Base-by-base conservation (phyloP, 441 rosid genomes). In the Jatropha multifida region DNA sequence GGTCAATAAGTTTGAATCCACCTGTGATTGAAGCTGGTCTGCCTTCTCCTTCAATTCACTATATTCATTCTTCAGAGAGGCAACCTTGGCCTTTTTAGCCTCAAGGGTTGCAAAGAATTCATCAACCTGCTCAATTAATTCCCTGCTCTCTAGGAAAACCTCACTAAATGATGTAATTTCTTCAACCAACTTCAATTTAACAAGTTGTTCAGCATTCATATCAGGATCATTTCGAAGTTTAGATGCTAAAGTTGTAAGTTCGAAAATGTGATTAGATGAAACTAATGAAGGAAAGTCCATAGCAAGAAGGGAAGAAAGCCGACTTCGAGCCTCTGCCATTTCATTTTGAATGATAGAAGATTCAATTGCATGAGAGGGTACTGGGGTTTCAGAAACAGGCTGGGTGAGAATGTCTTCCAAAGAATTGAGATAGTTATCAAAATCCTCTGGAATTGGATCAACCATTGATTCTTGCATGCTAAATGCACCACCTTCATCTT, bases 131-230 rank as follows among this genome's bases (percentile, higher is more conserved):
- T 81, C 80, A 70, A 88, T 81, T 41, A 81, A 77, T 48, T 78
- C 82, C 85, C 85, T 85, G 78, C 87, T 88, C 85, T 88, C 92
- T 1, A 83, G 75, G 52, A 77, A 90, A 48, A 87, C 91, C 84
- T 88, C 86, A n/a, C 92, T 84, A 65, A 87, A 88, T 20, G 76
- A 75, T 56, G 92, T 88, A 51, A 92, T 86, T 83, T 90, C 93
- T 79, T 89, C 92, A 0, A 90, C 85, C 81, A 89, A 80, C 72
- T 87, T 90, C 79, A 90, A 42, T 83, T 88, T 90, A 66, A 89
- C 90, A 68, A 89, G 86, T 75, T 89, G 92, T 49, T 90, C 94
- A 1, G 89, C 93, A 23, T 78, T 77, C 46, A 88, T 80, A 73
- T 48, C 71, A 63, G 89, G 94, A 81, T 88, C 90, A 72, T 79